Conservation (phyloP, 495 filamentous ascomycete genomes). For the Xylaria longipes region DNA sequence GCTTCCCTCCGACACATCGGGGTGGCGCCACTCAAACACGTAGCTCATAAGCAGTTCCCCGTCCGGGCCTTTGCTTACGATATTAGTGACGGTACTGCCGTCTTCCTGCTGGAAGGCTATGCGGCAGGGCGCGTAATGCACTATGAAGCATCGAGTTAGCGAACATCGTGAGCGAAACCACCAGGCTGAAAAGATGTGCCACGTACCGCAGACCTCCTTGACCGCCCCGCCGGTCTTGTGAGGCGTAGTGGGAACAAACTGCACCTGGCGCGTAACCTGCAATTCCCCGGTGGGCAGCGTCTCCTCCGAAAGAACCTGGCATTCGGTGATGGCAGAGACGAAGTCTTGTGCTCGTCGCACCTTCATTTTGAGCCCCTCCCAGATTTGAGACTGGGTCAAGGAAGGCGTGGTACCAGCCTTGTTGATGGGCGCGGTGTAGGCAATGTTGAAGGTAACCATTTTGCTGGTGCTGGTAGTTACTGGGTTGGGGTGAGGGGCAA, state of each 20-base stretch:
- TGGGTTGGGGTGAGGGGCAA: not conserved
- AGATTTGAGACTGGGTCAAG: conserved; percentile 46
- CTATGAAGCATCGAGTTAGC: conserved; percentile 3
- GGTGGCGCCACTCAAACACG: conserved; percentile 48
- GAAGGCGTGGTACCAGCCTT: conserved; percentile 33
- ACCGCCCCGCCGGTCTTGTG: not conserved
- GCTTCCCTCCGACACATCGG: conserved; percentile 37
- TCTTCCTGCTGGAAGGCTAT: conserved; percentile 48
- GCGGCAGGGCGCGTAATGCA: conserved; percentile 40
- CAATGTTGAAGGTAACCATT: conserved; percentile 49
- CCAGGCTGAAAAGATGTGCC: not conserved
- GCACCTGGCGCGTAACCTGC: conserved; percentile 39
- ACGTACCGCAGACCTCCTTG: conserved; percentile 28
- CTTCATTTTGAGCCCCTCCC: conserved; percentile 50
- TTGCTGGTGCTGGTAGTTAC: conserved; percentile 14
- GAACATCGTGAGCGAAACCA: not conserved
- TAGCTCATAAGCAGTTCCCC: conserved; percentile 49
- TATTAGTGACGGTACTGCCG: conserved; percentile 46
- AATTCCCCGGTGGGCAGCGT: conserved; percentile 25
- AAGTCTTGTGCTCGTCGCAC: conserved; percentile 48
- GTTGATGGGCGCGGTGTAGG: conserved; percentile 53
- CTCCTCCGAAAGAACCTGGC: conserved; percentile 41
- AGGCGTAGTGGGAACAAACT: conserved; percentile 35
- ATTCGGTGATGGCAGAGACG: conserved; percentile 47
- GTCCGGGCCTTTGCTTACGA: conserved; percentile 38